phyloP scores from a whole-genome alignment of 495 filamentous ascomycete genomes.

The Monascus purpureus region DNA sequence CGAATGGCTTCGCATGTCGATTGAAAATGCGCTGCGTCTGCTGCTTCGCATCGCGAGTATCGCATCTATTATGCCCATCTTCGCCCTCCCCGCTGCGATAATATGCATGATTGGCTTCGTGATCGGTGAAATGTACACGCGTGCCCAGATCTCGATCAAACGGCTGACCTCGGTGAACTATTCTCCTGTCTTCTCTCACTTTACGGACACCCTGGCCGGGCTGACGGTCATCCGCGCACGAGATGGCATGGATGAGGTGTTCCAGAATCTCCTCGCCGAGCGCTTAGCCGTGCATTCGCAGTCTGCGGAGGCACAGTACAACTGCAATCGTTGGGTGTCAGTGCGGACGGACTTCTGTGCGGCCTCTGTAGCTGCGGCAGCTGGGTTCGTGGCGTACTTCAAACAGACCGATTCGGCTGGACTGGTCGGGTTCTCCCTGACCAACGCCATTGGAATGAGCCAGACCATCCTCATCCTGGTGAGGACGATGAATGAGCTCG shows the following conservation, averaged over 20 bases:
- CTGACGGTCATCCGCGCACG: constrained; percentile 33
- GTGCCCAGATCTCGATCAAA: constrained; percentile 30
- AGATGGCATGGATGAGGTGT: constrained; percentile 26
- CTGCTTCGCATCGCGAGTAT: constrained; percentile 30
- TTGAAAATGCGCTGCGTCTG: constrained; percentile 25
- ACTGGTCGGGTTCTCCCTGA: constrained; percentile 36
- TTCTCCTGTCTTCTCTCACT: constrained; percentile 36
- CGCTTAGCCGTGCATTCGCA: constrained; percentile 23
- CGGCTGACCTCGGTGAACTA: constrained; percentile 28
- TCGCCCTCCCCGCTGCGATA: constrained; percentile 27
- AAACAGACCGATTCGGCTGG: constrained; percentile 20
- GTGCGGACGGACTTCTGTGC: constrained; percentile 34
- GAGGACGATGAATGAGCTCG: constrained; percentile 32
- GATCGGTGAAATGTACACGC: constrained; percentile 36
- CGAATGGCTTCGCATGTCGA: constrained; percentile 22
- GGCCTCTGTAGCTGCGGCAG: constrained; percentile 28
- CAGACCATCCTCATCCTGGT: constrained; percentile 29
- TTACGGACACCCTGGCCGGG: constrained; percentile 33
- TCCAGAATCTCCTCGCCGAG: constrained; percentile 26
- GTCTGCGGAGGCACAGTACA: constrained; percentile 29
- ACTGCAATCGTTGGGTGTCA: constrained; percentile 37
- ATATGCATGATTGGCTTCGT: constrained; percentile 26
- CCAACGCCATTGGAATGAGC: constrained; percentile 34
- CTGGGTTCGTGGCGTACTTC: constrained; percentile 30
- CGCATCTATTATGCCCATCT: constrained; percentile 34